phyloP scores from a whole-genome alignment of 1,139 yeast species.

The Saccharomyces hybrid region DNA sequence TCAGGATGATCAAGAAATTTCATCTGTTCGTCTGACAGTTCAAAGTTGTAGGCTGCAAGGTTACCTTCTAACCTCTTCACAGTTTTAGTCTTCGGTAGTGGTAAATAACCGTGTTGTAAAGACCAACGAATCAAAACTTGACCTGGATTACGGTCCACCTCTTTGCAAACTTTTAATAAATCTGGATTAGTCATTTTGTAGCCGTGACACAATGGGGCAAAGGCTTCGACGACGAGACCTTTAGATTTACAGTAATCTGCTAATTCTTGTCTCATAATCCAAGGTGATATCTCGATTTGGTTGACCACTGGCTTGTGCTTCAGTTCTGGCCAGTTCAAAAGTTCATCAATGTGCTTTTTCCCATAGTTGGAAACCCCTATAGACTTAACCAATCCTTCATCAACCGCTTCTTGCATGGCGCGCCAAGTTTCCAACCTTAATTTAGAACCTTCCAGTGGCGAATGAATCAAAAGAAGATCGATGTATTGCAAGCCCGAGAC shows the following conservation, averaged over 20 bases:
- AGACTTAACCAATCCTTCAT: conserved; percentile 44
- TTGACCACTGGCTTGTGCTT: conserved; percentile 54
- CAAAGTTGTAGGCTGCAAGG: conserved; percentile 43
- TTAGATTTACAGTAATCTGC: conserved; percentile 46
- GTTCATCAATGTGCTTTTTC: conserved; percentile 50
- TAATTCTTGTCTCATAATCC: conserved; percentile 63
- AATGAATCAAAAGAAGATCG: conserved; percentile 49
- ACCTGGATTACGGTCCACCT: conserved; percentile 34
- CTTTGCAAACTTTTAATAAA: conserved; percentile 36
- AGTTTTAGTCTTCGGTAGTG: conserved; percentile 63
- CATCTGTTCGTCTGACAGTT: conserved; percentile 43
- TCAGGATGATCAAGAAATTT: conserved; percentile 41
- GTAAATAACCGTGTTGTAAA: conserved; percentile 55
- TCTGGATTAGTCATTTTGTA: conserved; percentile 44
- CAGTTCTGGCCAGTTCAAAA: conserved; percentile 46
- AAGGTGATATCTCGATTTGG: conserved; percentile 68
- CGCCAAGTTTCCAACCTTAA: conserved; percentile 49
- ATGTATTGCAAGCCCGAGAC: conserved; percentile 42
- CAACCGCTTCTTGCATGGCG: conserved; percentile 63
- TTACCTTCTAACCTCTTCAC: conserved; percentile 42
- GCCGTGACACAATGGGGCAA: conserved; percentile 65
- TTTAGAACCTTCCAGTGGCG: conserved; percentile 49
- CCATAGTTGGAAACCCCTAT: conserved; percentile 73
- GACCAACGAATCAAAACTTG: conserved; percentile 47
- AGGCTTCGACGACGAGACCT: conserved; percentile 57